Evolutionary conservation across 108 stramenopile species (phyloP).

Genomic region (Thalassiosira profunda): DNA sequence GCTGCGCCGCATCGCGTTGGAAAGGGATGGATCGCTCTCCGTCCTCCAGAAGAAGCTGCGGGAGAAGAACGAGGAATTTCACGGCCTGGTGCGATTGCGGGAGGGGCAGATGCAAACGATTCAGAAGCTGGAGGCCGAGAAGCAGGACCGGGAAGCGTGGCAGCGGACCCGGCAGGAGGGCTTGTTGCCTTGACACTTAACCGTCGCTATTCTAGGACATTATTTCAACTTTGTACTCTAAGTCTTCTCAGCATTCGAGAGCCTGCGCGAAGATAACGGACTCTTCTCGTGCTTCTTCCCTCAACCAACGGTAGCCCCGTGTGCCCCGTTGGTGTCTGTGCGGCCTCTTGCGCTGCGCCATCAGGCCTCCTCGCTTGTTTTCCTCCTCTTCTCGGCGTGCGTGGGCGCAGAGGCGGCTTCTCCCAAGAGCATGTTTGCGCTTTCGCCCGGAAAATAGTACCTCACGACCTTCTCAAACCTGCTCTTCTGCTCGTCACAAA

Average conservation of each 20-base stretch:
- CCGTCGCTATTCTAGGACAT: too few species aligned
- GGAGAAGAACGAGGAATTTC: constrained; percentile 46
- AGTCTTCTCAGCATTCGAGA: too few species aligned
- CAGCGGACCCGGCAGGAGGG: constrained; percentile 21
- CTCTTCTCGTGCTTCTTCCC: too few species aligned
- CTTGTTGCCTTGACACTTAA: too few species aligned
- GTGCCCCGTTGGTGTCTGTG: too few species aligned
- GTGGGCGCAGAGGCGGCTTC: too few species aligned
- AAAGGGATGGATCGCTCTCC: constrained; percentile 35
- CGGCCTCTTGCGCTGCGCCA: too few species aligned
- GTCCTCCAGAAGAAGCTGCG: constrained; percentile 30
- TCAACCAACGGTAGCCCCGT: too few species aligned
- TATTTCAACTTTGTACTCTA: too few species aligned
- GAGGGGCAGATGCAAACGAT: constrained; percentile 18
- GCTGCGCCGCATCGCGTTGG: constrained; percentile 19
- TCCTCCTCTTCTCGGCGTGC: too few species aligned
- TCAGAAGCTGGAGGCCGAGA: constrained; percentile 27
- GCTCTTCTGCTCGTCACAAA: constrained; percentile 3
- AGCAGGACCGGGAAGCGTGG: constrained; percentile 46
- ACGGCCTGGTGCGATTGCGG: constrained; percentile 10
- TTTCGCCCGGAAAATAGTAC: constrained; percentile 16
- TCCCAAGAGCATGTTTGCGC: constrained; percentile 2
- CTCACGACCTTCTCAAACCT: constrained; percentile 30
- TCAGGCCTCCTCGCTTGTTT: too few species aligned
- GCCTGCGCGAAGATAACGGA: too few species aligned